A percentile compares a stretch with the other conserved stretches of the same genome.
Evolutionary conservation across 2,329 filamentous ascomycete species (phyloP).

Genomic region (Nannizzia gypsea): DNA sequence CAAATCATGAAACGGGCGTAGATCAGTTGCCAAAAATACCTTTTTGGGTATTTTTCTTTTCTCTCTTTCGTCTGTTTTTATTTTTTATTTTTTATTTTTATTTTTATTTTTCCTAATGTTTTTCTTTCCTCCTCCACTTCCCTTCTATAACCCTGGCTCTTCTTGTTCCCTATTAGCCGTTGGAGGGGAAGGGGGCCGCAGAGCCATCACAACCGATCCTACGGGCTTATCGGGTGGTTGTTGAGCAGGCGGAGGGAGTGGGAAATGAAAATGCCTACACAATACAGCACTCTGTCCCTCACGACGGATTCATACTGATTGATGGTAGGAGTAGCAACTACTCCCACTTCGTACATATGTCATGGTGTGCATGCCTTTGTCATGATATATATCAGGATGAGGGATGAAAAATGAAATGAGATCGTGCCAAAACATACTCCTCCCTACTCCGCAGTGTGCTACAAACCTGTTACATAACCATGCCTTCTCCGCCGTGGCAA

Average conservation of each 20-base stretch:
- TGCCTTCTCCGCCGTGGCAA: background rate
- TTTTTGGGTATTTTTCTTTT: background rate
- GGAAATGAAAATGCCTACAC: background rate
- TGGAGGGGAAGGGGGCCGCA: background rate
- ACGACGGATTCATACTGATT: background rate
- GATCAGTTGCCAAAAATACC: slow-evolving; percentile 3
- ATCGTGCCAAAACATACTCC: background rate
- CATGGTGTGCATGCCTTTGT: background rate
- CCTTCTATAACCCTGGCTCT: background rate
- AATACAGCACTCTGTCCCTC: background rate
- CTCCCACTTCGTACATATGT: background rate
- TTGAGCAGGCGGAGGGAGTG: background rate
- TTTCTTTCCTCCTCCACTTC: no score
- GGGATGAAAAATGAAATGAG: background rate
- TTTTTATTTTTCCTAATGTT: no score
- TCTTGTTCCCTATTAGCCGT: background rate
- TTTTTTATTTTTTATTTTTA: background rate
- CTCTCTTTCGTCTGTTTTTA: background rate
- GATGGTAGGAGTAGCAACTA: background rate
- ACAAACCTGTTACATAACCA: slow-evolving; percentile 4
- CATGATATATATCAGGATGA: background rate
- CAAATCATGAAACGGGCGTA: slow-evolving; percentile 1
- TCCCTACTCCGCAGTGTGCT: slow-evolving; percentile 2
- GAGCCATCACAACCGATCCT: background rate
- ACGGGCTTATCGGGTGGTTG: background rate